Base-by-base conservation (phyloP, 1,284 basidiomycete genomes). In the Ganoderma multipileum region DNA sequence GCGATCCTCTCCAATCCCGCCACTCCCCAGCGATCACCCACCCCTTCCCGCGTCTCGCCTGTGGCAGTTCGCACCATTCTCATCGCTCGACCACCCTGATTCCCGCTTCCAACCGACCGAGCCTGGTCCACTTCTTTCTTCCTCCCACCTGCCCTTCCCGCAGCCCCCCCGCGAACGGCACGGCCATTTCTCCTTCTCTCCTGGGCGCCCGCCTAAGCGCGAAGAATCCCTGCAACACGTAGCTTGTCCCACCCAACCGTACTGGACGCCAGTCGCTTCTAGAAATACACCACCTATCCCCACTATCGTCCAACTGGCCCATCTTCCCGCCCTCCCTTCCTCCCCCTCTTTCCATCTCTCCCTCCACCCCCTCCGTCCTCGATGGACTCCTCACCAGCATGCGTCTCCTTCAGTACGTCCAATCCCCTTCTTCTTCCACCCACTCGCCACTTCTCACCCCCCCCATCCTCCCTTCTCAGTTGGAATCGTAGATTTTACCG, bases 401-500 rank as follows among this genome's bases (percentile, higher is more conserved):
- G 85, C 73, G 83, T 91, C 59, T 92, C 91, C 38, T 92, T 91
- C 83, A 92, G 91, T 92, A 71, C 65, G 89, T 85, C 44, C 68
- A 52, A 58, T 62, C 60, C 63, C 36, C 61, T 26, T 28, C 33
- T 33, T 26, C 50, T 55, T 36, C 44, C 61, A n/a, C 39, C 38
- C 28, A 12, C 50, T 28, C 33, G 33, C 20, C 54, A 12, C 39
- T 64, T 30, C 68, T 67, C 41, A 68, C 59, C 63, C 55, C 55
- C 36, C 28, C 47, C 57, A 64, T 68, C 57, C 68, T 67, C 59
- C 60, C 68, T 39, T 41, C 39, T 60, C 75, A 92, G 91, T 92
- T 69, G 89, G 88, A 11, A 92, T 92, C 72, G 87, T 91, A 41
- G 91, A 93, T 78, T 92, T 93, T 78, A 88, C 89, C 18, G 85